A percentile compares a stretch with the other conserved stretches of the same genome.
phyloP scores from a whole-genome alignment of 495 filamentous ascomycete species.

The Penicillium odoratum region DNA sequence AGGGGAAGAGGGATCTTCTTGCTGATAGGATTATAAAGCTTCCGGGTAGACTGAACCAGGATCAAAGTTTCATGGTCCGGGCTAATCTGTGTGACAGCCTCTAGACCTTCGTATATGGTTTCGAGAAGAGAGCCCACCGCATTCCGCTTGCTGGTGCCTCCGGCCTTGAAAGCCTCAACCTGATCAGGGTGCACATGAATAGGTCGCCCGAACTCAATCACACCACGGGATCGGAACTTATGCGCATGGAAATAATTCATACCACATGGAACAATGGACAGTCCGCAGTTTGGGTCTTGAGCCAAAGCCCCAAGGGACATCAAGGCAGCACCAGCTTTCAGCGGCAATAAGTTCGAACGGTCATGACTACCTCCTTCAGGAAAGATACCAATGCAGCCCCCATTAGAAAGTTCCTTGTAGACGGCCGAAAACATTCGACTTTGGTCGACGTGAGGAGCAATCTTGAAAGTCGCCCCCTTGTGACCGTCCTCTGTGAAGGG shows the following conservation, averaged over 20 bases:
- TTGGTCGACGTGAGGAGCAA: slow-evolving; percentile 92
- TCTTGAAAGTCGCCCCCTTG: slow-evolving; percentile 76
- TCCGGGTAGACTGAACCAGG: slow-evolving; percentile 90
- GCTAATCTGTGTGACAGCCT: slow-evolving; percentile 85
- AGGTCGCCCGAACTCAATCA: slow-evolving; percentile 90
- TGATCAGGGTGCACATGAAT: slow-evolving; percentile 78
- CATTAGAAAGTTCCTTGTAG: slow-evolving; percentile 72
- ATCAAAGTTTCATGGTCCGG: slow-evolving; percentile 96
- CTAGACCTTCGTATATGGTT: slow-evolving; percentile 77
- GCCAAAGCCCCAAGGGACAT: slow-evolving; percentile 96
- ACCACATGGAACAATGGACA: slow-evolving; percentile 92
- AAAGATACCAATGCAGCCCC: slow-evolving; percentile 93
- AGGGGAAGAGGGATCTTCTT: slow-evolving; percentile 91
- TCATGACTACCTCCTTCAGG: slow-evolving; percentile 97
- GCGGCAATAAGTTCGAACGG: slow-evolving; percentile 83
- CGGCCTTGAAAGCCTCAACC: slow-evolving; percentile 77
- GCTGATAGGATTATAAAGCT: slow-evolving; percentile 87
- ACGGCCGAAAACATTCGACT: slow-evolving; percentile 88
- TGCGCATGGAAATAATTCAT: slow-evolving; percentile 99
- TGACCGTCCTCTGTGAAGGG: slow-evolving; percentile 59
- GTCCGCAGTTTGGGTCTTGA: slow-evolving; percentile 74
- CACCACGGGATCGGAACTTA: slow-evolving; percentile 94
- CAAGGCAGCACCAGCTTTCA: slow-evolving; percentile 96
- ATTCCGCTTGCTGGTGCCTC: slow-evolving; percentile 65
- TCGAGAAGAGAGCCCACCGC: slow-evolving; percentile 80